Base-by-base conservation (phyloP, 208 protist species). In the Vickermania spadyakhi region DNA sequence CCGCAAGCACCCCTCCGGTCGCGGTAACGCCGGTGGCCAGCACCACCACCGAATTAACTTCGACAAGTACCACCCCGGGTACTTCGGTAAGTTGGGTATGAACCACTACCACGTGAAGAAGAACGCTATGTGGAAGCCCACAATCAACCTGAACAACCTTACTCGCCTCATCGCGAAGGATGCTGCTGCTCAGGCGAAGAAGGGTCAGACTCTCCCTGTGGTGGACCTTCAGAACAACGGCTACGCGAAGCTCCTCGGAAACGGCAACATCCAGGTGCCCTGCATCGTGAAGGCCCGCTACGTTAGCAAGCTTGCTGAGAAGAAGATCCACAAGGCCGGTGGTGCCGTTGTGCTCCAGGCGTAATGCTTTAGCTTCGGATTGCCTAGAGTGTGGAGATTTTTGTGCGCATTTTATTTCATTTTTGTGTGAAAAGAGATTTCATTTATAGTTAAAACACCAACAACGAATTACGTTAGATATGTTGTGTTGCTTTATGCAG, bases 61-160 rank as follows among this genome's bases (percentile, higher is more conserved):
- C 56, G 88, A 98, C 75, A 98, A 97, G 86, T 98, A 97, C 87
- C 98, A 99, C 70, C 98, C 98, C 59, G 98, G 97, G 62, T 99
- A 99, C 81, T 99, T 99, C 75, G 98, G 98, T 67, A 99, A 99
- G 88, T 82, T 98, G 27, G 98, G 98, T 82, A 99, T 99, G 96
- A 79, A 98, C 58, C 75, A 97, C 75, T 97, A 99, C 75, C 66
- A 81, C 69, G 77, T 81, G 45, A 89, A 83, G 57, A 81, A 95
- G 31, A 83, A 93, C 65, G 27, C 85, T n/a, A 68, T 90, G 65
- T 86, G 76, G 69, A 82, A 86, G 64, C 97, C 97, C 49, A 89
- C 78, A 22, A 78, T 99, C 78, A 99, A 99, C 77, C 56, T 99
- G 27, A 96, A 99, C 64, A 89, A 94, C 67, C 61, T 99, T 30